phyloP scores from a whole-genome alignment of 208 protist species.

The Trypanosoma boissoni region DNA sequence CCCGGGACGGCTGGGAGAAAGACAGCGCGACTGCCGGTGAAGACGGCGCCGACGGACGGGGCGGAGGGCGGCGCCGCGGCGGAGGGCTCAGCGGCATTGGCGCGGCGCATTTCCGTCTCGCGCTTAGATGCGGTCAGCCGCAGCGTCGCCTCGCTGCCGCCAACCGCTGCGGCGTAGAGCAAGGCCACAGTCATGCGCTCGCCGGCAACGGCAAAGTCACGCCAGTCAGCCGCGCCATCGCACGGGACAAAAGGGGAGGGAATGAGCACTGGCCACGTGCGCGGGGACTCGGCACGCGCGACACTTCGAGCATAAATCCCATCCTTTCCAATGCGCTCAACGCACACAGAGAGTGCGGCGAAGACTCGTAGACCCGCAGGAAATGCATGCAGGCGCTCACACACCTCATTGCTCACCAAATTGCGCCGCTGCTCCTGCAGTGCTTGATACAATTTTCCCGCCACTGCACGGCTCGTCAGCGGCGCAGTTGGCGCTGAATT shows the following conservation, averaged over 20 bases:
- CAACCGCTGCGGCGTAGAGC: constrained; percentile 66
- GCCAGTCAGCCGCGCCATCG: constrained; percentile 36
- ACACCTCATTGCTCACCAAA: constrained; percentile 6
- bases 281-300: constrained; percentile 5
- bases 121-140: constrained; percentile 61
- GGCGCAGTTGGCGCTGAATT: background rate
- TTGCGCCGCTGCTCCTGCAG: constrained; percentile 30
- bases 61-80: constrained; percentile 24
- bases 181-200: constrained; percentile 70
- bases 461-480: constrained; percentile 31
- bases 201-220: constrained; percentile 57
- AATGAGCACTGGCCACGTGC: constrained; percentile 44
- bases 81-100: constrained; percentile 13
- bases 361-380: constrained; percentile 44
- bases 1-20: constrained; percentile 29
- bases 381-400: constrained; percentile 49
- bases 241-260: constrained; percentile 55
- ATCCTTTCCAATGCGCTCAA: constrained; percentile 58
- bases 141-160: constrained; percentile 58
- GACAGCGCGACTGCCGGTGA: constrained; percentile 34
- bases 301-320: constrained; percentile 50
- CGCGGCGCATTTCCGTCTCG: constrained; percentile 56
- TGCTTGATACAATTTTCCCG: constrained; percentile 42
- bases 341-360: constrained; percentile 45
- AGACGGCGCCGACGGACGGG: constrained; percentile 32